Evolutionary conservation across 2,329 filamentous ascomycete species (phyloP).

Genomic region (Sclerotinia nivalis): DNA sequence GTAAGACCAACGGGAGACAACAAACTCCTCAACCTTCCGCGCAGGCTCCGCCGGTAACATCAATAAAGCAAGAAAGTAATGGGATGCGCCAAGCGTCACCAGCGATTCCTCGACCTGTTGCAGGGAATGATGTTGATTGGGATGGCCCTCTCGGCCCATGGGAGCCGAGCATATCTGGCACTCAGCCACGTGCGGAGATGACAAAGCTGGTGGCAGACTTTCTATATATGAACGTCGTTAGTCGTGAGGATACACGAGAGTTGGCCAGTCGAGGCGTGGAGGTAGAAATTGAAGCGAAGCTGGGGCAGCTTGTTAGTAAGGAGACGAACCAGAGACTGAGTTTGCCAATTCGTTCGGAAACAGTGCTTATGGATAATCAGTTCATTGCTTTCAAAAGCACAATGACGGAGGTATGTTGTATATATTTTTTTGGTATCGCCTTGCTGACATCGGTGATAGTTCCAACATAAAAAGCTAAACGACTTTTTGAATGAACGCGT

Average conservation of each 20-base stretch:
- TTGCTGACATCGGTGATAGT: constrained; percentile 47
- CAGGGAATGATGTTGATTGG: constrained; percentile 18
- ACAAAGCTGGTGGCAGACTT: constrained; percentile 80
- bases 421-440: neutral
- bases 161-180: constrained; percentile 68
- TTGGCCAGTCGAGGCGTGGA: constrained; percentile 65
- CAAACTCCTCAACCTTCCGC: constrained; percentile 25
- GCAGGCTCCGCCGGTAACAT: constrained; percentile 21
- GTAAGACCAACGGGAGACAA: constrained; percentile 34
- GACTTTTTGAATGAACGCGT: constrained; percentile 76
- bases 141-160: constrained; percentile 52
- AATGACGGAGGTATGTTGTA: constrained; percentile 77
- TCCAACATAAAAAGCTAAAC: constrained; percentile 81
- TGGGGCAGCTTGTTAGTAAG: constrained; percentile 78
- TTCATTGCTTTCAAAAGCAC: constrained; percentile 76
- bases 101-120: constrained; percentile 22
- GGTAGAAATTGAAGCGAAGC: constrained; percentile 92
- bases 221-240: constrained; percentile 70
- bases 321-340: constrained; percentile 68
- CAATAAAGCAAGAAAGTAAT: constrained; percentile 36
- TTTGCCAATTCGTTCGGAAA: constrained; percentile 69
- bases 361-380: constrained; percentile 61
- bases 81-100: constrained; percentile 32
- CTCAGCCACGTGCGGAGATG: constrained; percentile 71
- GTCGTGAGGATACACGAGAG: constrained; percentile 64